phyloP scores from a whole-genome alignment of 768 basidiomycete species.

The Boletus pseudopeckii region DNA sequence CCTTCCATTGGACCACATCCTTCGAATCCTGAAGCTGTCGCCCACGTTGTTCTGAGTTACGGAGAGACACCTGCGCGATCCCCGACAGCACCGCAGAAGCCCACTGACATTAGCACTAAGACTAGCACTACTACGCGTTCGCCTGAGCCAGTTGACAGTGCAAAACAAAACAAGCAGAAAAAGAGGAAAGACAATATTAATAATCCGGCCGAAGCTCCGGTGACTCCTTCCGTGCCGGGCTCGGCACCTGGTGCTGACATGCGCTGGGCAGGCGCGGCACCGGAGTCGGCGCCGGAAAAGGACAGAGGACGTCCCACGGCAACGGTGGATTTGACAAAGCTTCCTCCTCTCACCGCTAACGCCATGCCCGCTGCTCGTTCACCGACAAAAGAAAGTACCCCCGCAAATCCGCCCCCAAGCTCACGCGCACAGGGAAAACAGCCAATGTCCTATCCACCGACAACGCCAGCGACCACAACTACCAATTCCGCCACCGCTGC shows the following conservation, averaged over 20 bases:
- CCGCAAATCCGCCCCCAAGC: slow-evolving; percentile 51
- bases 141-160: slow-evolving; percentile 18
- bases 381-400: slow-evolving; percentile 36
- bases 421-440: slow-evolving; percentile 90
- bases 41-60: slow-evolving; percentile 42
- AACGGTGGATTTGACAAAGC: slow-evolving; percentile 36
- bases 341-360: slow-evolving; percentile 37
- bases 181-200: slow-evolving; percentile 39
- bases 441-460: slow-evolving; percentile 70
- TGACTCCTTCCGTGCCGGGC: slow-evolving; percentile 27
- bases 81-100: slow-evolving; percentile 3
- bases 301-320: slow-evolving; percentile 31
- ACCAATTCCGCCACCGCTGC: slow-evolving; percentile 35
- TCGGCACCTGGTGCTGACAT: slow-evolving; percentile 22
- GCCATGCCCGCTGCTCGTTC: slow-evolving; percentile 42
- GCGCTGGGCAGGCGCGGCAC: slow-evolving; percentile 29
- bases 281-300: slow-evolving; percentile 34
- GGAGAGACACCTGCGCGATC: slow-evolving; percentile 30
- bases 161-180: slow-evolving; percentile 40
- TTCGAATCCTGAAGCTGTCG: slow-evolving; percentile 27
- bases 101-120: slow-evolving; percentile 25
- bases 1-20: slow-evolving; percentile 16
- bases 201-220: slow-evolving; percentile 23
- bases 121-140: slow-evolving; percentile 25
- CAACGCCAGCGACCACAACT: slow-evolving; percentile 21